phyloP scores from a whole-genome alignment of 129 eudicot genomes.

The Flaveria trinervia region DNA sequence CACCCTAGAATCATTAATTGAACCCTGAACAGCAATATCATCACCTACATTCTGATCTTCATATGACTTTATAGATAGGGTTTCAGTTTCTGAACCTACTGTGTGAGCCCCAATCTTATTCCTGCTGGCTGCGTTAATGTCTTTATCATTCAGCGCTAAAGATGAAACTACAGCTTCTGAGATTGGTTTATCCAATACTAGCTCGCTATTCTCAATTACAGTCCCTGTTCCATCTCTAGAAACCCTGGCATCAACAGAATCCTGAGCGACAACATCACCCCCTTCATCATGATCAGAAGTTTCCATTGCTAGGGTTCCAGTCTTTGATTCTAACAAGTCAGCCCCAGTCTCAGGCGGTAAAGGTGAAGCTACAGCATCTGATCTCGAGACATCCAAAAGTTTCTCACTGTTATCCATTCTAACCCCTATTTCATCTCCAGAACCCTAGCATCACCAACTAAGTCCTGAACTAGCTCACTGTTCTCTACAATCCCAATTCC shows the following conservation, averaged over 20 bases:
- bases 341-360: neutral
- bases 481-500: neutral
- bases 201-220: neutral
- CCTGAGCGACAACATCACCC: conserved; percentile 1
- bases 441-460: too few species aligned
- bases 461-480: neutral
- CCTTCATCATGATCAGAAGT: conserved; percentile 16
- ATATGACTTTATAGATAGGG: neutral
- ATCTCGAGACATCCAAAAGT: conserved; percentile 5
- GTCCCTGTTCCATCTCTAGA: conserved; percentile 25
- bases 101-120: neutral
- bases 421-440: too few species aligned
- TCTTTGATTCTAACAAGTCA: conserved; percentile 22
- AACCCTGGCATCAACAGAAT: conserved; percentile 36
- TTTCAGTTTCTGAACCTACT: conserved; percentile 12
- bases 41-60: neutral
- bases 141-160: neutral
- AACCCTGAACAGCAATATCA: conserved; percentile 2
- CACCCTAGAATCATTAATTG: conserved; percentile 26
- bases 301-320: conserved; percentile 23
- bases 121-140: neutral
- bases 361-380: conserved; percentile 14
- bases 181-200: neutral
- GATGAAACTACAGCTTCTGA: neutral
- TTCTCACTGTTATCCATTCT: too few species aligned